Percentiles rank a stretch among this genome's conserved stretches.
phyloP scores from a whole-genome alignment of 805 yeast species.

The Vanderwaltozyma tropicalis region DNA sequence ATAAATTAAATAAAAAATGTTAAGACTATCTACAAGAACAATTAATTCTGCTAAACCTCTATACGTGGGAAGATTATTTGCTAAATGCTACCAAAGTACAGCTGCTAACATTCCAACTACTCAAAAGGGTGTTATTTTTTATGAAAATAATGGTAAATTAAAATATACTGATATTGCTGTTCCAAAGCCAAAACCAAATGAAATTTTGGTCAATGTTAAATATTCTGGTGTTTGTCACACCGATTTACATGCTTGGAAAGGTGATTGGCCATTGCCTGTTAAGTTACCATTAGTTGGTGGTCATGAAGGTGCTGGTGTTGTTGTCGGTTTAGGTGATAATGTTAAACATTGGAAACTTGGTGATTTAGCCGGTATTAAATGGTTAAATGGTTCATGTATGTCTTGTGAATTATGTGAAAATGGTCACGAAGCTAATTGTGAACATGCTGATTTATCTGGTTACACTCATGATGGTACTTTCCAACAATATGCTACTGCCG shows the following conservation, averaged over 20 bases:
- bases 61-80: constrained; percentile 1
- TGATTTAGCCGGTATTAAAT: constrained; percentile 52
- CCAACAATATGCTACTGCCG: constrained; percentile 83
- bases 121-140: constrained; percentile 45
- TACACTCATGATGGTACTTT: constrained; percentile 61
- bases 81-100: constrained; percentile 4
- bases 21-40: constrained; percentile 3
- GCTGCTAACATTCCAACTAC: constrained; percentile 34
- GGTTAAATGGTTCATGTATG: constrained; percentile 56
- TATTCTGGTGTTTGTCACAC: constrained; percentile 62
- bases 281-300: constrained; percentile 57
- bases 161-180: constrained; percentile 44
- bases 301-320: constrained; percentile 60
- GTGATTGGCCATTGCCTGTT: constrained; percentile 52
- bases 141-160: constrained; percentile 39
- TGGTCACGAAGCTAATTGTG: constrained; percentile 44
- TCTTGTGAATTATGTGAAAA: constrained; percentile 48
- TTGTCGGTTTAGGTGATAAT: constrained; percentile 47
- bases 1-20: not conserved
- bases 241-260: constrained; percentile 58
- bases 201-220: constrained; percentile 46
- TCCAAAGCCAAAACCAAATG: constrained; percentile 48
- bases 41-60: not conserved
- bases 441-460: constrained; percentile 41
- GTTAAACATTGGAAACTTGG: constrained; percentile 49